phyloP scores from a whole-genome alignment of 179 eudicot species.

The Actinidia polygama region DNA sequence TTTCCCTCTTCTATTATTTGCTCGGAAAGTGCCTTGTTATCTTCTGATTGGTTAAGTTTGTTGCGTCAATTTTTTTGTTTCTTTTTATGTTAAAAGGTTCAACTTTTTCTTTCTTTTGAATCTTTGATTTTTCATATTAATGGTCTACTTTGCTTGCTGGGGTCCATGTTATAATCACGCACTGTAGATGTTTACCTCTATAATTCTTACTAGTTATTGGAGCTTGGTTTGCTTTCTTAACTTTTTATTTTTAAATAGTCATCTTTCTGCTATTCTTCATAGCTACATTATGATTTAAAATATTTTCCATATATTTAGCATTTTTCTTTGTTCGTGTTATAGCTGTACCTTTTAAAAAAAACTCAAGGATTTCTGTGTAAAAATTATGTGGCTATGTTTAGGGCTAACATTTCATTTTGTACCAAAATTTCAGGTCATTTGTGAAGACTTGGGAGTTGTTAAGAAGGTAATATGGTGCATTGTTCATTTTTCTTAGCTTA shows the following conservation, averaged over 20 bases:
- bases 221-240: neutral
- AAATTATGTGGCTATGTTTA: neutral
- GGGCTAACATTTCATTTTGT: conserved; percentile 8
- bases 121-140: neutral
- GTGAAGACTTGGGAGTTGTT: conserved; percentile 87
- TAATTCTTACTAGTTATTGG: neutral
- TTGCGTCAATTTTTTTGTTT: neutral
- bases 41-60: neutral
- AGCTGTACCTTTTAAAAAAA: neutral
- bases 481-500: neutral
- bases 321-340: neutral
- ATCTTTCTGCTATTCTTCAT: neutral
- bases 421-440: conserved; percentile 58
- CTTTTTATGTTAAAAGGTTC: neutral
- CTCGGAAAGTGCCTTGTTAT: neutral
- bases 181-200: neutral
- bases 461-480: conserved; percentile 67
- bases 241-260: neutral
- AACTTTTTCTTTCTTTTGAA: neutral
- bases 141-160: conserved; percentile 1
- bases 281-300: neutral
- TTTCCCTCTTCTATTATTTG: neutral
- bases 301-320: neutral
- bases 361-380: neutral
- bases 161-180: neutral